Percentiles rank a stretch among this genome's conserved stretches.
Evolutionary conservation across 225 moss, liverwort and hornwort genomes (phyloP).

Genomic region (Straminergon stramineum): DNA sequence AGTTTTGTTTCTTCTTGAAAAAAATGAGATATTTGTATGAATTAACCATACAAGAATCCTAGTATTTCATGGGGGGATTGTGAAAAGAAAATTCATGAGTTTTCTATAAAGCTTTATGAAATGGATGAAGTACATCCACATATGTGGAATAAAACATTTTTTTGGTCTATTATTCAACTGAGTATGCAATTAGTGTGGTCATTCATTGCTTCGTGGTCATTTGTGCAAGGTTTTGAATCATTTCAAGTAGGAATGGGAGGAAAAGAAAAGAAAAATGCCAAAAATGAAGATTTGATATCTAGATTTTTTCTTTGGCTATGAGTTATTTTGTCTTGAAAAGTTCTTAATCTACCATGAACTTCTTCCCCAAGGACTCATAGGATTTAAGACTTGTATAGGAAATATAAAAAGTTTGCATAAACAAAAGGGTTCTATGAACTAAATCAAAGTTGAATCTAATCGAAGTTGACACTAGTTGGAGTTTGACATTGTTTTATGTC

Average conservation of each 20-base stretch:
- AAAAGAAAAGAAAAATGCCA: accelerated
- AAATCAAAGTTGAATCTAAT: accelerated
- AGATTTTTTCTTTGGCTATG: not conserved
- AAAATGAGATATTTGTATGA: not conserved
- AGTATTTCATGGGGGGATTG: accelerated
- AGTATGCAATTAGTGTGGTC: not conserved
- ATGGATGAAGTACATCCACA: not conserved
- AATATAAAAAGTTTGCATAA: not conserved
- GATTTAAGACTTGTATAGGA: not conserved
- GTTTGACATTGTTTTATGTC: not conserved
- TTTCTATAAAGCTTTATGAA: not conserved
- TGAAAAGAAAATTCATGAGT: not conserved
- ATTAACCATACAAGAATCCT: not conserved
- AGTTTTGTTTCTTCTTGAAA: not conserved
- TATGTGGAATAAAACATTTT: not conserved
- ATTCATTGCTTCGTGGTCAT: not conserved
- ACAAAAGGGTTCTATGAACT: not conserved
- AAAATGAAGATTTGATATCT: not conserved
- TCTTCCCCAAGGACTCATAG: not conserved
- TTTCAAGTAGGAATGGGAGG: not conserved
- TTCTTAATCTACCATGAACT: not conserved
- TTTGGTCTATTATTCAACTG: not conserved
- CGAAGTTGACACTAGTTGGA: not conserved
- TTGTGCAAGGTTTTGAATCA: not conserved
- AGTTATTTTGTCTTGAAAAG: not conserved